A percentile compares a stretch with the other conserved stretches of the same genome.
These are phyloP conservation scores for Rhizomucor miehei DNA, from an alignment of 371 early-diverging fungal species.

Conservation along the genomic window DNA sequence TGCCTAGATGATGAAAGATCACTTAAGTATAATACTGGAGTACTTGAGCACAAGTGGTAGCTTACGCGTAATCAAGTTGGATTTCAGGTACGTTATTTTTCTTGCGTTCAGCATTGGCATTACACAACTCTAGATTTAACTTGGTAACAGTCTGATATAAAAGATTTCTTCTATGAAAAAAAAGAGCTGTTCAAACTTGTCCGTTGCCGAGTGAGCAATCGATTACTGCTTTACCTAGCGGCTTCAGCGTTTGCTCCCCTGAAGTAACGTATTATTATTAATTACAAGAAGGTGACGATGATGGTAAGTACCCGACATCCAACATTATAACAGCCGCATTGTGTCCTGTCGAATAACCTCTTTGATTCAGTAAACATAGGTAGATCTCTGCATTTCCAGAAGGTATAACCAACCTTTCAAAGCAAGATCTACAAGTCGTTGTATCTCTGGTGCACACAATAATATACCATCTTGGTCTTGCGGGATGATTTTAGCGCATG, in stretches of 20 bases:
- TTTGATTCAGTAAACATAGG: background rate
- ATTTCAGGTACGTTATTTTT: slow-evolving; percentile 2
- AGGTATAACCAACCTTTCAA: background rate
- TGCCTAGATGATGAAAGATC: slow-evolving; percentile 6
- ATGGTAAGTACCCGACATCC: slow-evolving; percentile 1
- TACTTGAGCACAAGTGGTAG: no score
- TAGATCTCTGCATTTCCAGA: background rate
- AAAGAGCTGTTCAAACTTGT: background rate
- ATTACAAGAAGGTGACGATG: no score
- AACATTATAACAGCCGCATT: background rate
- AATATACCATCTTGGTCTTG: background rate
- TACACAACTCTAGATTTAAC: slow-evolving; percentile 4
- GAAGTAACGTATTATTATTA: no score
- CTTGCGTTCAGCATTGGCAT: slow-evolving; percentile 4
- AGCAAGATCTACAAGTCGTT: background rate
- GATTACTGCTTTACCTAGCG: background rate
- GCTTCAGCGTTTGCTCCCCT: background rate
- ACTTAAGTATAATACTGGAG: no score
- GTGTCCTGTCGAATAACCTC: background rate
- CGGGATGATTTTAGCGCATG: background rate
- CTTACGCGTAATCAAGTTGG: slow-evolving; percentile 15
- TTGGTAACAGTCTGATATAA: slow-evolving; percentile 6
- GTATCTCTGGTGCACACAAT: background rate
- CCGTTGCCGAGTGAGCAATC: background rate
- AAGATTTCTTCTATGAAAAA: slow-evolving; percentile 4